A percentile compares a stretch with the other conserved stretches of the same genome.
phyloP scores from a whole-genome alignment of 2,329 filamentous ascomycete genomes.

The Parafenestella ontariensis region DNA sequence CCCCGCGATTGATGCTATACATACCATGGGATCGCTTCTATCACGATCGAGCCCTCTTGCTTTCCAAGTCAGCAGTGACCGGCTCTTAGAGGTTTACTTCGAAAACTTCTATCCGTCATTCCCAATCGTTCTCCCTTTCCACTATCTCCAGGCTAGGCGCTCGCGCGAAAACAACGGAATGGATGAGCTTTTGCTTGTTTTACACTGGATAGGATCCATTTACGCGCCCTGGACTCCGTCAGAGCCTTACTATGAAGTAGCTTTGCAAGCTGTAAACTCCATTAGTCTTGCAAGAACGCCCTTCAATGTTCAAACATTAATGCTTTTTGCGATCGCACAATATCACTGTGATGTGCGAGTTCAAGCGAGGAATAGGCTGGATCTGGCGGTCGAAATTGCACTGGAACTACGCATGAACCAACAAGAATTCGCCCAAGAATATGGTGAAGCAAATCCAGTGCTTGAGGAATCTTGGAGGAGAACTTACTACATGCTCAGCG shows the following conservation, averaged over 20 bases:
- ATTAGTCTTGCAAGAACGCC: conserved; percentile 29
- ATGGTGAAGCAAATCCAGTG: conserved; percentile 69
- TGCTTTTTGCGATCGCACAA: conserved; percentile 77
- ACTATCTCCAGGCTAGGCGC: conserved; percentile 42
- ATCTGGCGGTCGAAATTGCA: conserved; percentile 71
- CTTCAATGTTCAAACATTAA: conserved; percentile 76
- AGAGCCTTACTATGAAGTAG: conserved; percentile 33
- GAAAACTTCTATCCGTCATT: conserved; percentile 61
- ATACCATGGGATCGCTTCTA: conserved; percentile 4
- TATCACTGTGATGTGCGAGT: conserved; percentile 78
- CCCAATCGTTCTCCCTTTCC: conserved; percentile 61
- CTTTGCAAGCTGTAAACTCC: conserved; percentile 27
- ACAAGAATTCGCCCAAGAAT: conserved; percentile 67
- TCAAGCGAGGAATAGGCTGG: conserved; percentile 70
- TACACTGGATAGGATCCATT: conserved; percentile 42
- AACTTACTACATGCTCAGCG: conserved; percentile 84
- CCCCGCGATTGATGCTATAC: conserved; percentile 6
- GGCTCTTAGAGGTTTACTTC: conserved; percentile 40
- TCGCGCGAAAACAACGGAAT: conserved; percentile 26
- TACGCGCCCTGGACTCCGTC: conserved; percentile 43
- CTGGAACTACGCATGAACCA: conserved; percentile 80
- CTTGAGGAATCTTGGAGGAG: conserved; percentile 84
- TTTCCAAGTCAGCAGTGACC: conserved; percentile 35
- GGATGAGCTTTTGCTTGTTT: conserved; percentile 30
- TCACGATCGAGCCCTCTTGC: conserved; percentile 16